These are phyloP conservation scores for Candida germanica DNA, from an alignment of 805 yeast genomes.

Conservation along the genomic window DNA sequence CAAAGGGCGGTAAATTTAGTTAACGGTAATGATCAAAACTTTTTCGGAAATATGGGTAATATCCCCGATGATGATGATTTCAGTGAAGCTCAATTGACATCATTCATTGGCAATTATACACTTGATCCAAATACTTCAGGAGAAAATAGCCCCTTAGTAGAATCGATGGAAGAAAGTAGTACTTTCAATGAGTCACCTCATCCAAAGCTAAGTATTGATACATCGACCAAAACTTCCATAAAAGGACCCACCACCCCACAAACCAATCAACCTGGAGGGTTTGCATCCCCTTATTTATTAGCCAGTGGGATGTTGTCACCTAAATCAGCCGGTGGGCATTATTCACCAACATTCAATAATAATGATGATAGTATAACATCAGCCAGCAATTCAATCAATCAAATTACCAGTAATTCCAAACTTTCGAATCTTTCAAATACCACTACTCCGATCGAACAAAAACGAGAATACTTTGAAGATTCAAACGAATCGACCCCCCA, in stretches of 20 bases:
- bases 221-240: conserved; percentile 15
- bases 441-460: conserved; percentile 11
- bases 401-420: conserved; percentile 3
- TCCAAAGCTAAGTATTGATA: conserved; percentile 34
- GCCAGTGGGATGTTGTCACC: conserved; percentile 64
- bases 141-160: conserved; percentile 34
- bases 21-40: no score
- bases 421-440: conserved; percentile 5
- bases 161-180: conserved; percentile 18
- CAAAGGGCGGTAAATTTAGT: conserved; percentile 38
- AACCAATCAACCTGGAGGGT: conserved; percentile 33
- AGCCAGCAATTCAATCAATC: conserved; percentile 4
- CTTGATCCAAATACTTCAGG: conserved; percentile 24
- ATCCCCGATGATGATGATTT: conserved; percentile 12
- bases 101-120: conserved; percentile 15
- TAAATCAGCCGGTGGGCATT: conserved; percentile 22
- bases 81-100: conserved; percentile 12
- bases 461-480: conserved; percentile 14
- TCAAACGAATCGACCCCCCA: conserved; percentile 17
- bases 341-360: conserved; percentile 9
- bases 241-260: conserved; percentile 41
- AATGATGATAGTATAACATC: conserved; percentile 7
- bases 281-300: conserved; percentile 65
- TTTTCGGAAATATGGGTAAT: conserved; percentile 13
- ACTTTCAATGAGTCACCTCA: background rate